Conservation (phyloP, 441 rosid genomes). For the Syzygium syzygioides region DNA sequence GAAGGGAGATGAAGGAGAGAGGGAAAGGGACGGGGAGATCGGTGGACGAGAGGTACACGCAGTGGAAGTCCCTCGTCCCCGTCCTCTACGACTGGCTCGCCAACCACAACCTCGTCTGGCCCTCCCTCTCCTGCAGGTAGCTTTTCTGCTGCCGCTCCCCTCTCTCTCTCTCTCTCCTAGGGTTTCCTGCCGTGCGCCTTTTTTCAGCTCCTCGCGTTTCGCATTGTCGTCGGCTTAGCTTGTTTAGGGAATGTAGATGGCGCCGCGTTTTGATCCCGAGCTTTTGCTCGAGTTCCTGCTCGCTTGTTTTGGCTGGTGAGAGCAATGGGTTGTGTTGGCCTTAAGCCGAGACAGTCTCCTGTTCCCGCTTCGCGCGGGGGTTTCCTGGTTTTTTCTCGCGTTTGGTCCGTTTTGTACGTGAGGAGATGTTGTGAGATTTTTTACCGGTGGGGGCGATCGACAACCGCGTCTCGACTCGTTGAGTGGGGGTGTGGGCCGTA, state of each 20-base stretch:
- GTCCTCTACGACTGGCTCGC: constrained; percentile 25
- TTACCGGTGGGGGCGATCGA: neutral
- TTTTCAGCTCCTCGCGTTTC: neutral
- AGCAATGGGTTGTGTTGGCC: neutral
- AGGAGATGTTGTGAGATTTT: neutral
- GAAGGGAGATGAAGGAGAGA: constrained; percentile 10
- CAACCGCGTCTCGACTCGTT: neutral
- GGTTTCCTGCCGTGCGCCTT: neutral
- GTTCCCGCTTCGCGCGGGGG: neutral
- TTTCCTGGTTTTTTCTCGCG: neutral
- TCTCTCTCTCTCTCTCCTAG: neutral
- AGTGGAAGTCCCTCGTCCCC: constrained; percentile 20
- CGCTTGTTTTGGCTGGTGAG: neutral
- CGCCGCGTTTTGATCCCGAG: neutral
- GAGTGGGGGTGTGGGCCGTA: neutral
- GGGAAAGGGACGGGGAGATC: constrained; percentile 7
- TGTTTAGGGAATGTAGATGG: neutral
- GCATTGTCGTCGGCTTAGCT: neutral
- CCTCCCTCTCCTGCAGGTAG: constrained; percentile 20
- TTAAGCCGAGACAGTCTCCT: neutral
- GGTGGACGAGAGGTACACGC: constrained; percentile 20
- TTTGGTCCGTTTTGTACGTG: neutral
- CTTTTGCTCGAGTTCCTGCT: neutral
- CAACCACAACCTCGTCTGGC: constrained; percentile 26
- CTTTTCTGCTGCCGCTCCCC: neutral